phyloP scores from a whole-genome alignment of 2,329 filamentous ascomycete species.

The Dendryphion nanum region DNA sequence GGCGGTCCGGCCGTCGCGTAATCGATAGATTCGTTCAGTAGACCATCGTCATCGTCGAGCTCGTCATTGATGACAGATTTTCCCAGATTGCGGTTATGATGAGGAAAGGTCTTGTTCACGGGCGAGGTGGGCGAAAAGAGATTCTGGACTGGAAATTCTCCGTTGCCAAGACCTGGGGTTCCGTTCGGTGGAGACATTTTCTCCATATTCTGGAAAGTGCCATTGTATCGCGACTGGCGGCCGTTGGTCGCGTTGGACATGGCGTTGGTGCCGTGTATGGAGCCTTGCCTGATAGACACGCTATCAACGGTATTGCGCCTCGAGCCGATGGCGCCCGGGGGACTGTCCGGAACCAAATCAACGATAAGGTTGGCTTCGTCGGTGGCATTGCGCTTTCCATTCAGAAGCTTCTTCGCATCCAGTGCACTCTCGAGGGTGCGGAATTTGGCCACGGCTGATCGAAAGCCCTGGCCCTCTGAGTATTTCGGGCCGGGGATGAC shows the following conservation, averaged over 20 bases:
- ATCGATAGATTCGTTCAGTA: slow-evolving; percentile 70
- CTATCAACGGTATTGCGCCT: slow-evolving; percentile 58
- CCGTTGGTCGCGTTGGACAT: slow-evolving; percentile 36
- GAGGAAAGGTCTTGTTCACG: slow-evolving; percentile 67
- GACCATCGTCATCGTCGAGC: slow-evolving; percentile 68
- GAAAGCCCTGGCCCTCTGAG: slow-evolving; percentile 56
- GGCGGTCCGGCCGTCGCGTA: slow-evolving; percentile 68
- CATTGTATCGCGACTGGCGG: slow-evolving; percentile 61
- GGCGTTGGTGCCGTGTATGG: slow-evolving; percentile 47
- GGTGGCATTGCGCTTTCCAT: slow-evolving; percentile 62
- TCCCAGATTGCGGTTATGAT: slow-evolving; percentile 57
- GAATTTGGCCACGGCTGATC: slow-evolving; percentile 60
- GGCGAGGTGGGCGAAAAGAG: slow-evolving; percentile 74
- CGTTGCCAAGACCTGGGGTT: slow-evolving; percentile 54
- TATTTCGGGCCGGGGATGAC: slow-evolving; percentile 53
- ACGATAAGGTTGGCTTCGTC: slow-evolving; percentile 59
- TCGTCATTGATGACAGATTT: slow-evolving; percentile 71
- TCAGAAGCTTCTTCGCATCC: slow-evolving; percentile 58
- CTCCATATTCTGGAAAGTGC: slow-evolving; percentile 61
- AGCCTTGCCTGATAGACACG: slow-evolving; percentile 41
- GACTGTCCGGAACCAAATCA: slow-evolving; percentile 51
- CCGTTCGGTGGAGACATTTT: slow-evolving; percentile 60
- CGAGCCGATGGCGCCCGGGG: slow-evolving; percentile 41
- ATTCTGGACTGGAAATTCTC: slow-evolving; percentile 62
- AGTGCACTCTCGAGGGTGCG: slow-evolving; percentile 56